Evolutionary conservation across 352 stramenopile genomes (phyloP).

Genomic region (Phytophthora boehmeriae): DNA sequence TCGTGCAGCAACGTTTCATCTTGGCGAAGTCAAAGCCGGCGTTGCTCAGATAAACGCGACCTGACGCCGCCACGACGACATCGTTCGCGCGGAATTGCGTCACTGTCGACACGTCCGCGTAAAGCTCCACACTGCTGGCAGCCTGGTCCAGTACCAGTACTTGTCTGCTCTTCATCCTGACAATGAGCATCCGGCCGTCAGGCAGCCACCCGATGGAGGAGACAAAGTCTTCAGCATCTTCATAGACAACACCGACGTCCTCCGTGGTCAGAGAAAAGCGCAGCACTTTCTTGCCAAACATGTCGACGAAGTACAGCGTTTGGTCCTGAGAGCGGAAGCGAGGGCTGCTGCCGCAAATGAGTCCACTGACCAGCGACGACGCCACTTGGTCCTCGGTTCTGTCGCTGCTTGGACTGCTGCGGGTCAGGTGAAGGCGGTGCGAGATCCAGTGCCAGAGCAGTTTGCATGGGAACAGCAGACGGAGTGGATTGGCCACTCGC

Average conservation of each 20-base stretch:
- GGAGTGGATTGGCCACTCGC: slow-evolving; percentile 18
- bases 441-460: slow-evolving; percentile 32
- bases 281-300: slow-evolving; percentile 55
- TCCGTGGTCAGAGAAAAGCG: slow-evolving; percentile 52
- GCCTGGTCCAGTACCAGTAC: slow-evolving; percentile 48
- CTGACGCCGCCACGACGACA: slow-evolving; percentile 48
- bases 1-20: slow-evolving; percentile 34
- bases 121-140: slow-evolving; percentile 34
- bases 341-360: slow-evolving; percentile 62
- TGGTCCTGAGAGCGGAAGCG: slow-evolving; percentile 61
- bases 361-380: slow-evolving; percentile 34
- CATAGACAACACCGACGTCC: slow-evolving; percentile 43
- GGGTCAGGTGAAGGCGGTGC: slow-evolving; percentile 18
- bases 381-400: slow-evolving; percentile 37
- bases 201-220: slow-evolving; percentile 66
- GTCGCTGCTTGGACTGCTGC: slow-evolving; percentile 2
- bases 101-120: slow-evolving; percentile 56
- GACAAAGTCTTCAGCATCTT: slow-evolving; percentile 49
- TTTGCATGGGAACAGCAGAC: slow-evolving; percentile 29
- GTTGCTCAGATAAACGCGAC: slow-evolving; percentile 65
- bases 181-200: slow-evolving; percentile 46
- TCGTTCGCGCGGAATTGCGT: slow-evolving; percentile 62
- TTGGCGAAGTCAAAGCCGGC: slow-evolving; percentile 60
- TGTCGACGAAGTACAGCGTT: slow-evolving; percentile 71
- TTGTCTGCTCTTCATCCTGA: slow-evolving; percentile 40